A percentile compares a stretch with the other conserved stretches of the same genome.
These are phyloP conservation scores for Trypanosoma cruzi DNA, from an alignment of 208 protist genomes.

Conservation along the genomic window DNA sequence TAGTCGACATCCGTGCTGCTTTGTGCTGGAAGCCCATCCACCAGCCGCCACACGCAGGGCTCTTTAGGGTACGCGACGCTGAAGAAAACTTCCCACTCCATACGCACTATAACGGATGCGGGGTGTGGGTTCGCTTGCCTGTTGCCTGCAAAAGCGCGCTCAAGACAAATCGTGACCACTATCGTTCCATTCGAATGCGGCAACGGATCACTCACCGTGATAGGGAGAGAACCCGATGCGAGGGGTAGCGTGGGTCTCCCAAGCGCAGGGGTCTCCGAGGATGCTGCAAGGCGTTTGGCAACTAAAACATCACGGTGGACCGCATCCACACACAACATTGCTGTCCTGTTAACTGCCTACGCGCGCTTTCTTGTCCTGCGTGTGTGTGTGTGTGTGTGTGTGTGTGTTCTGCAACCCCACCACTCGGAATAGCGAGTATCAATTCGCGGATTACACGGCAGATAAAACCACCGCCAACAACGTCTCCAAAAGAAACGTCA, in stretches of 20 bases:
- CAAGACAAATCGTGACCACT: neutral
- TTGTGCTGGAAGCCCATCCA: constrained; percentile 21
- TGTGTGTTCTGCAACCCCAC: too few relatives aligned
- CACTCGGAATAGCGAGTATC: too few relatives aligned
- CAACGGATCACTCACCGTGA: neutral
- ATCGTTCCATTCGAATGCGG: neutral
- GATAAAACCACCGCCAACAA: too few relatives aligned
- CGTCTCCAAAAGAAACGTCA: too few relatives aligned
- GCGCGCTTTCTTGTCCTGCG: neutral
- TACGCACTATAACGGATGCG: constrained; percentile 20
- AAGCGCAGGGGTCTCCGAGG: neutral
- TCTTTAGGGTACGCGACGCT: constrained; percentile 40
- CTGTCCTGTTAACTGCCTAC: neutral
- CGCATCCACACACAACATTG: neutral
- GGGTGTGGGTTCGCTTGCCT: neutral
- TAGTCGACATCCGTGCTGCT: neutral
- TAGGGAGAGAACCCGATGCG: neutral
- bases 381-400: too few relatives aligned
- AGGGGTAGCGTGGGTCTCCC: neutral
- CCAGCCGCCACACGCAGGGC: constrained; percentile 49
- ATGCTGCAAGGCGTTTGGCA: neutral
- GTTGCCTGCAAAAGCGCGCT: neutral
- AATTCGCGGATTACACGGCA: too few relatives aligned
- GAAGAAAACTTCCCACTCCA: constrained; percentile 43
- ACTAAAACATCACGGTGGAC: neutral